Evolutionary conservation across 129 eudicot genomes (phyloP), one percentile per base, ranked within the genome.

Genomic region (Centella asiatica): DNA sequence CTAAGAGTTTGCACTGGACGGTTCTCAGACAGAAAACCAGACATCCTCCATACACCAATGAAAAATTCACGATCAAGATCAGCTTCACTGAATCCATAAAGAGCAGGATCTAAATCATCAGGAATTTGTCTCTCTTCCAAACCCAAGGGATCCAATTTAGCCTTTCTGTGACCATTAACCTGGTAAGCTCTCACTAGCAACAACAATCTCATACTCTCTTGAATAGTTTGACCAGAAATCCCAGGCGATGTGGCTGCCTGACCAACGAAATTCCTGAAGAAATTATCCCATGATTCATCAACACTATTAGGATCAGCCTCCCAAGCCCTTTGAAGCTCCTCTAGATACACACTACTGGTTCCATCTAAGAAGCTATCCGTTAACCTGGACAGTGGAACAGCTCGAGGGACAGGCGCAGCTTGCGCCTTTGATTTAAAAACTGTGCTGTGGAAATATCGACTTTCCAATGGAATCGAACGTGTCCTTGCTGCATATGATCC

Each of bases 281-380:
- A 92, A 60, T 92, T 92, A 65, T 92, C 99, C 99, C 99, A 92
- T n/a, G 99, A 92, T 60, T 92, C 96, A 65, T 92, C 99, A 58
- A 87, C 99, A 53, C 96, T 92, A 25, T 74, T 76, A 8, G 96
- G 99, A 74, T 92, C 99, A 51, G 83, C 79, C 69, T 92, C 99
- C 99, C 99, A 92, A 11, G 96, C 95, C 66, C 99, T 74, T 71
- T 92, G 99, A 28, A 92, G 96, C 78, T 87, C 99, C 69, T 90
- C 97, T 12, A 90, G 78, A 53, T 90, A 90, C 19, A 90, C 95
- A 67, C 97, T 90, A 60, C 99, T 92, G 0, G 99, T 92, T 60
- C 99, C 99, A 73, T 87, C 96, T 52, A 92, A 67, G 76, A 92
- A 92, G 67, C 96, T 92, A 53, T 92, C 99, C 5, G 90, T 92